Percentiles rank a stretch among this genome's conserved stretches.
Evolutionary conservation across 2,329 filamentous ascomycete genomes (phyloP).

Genomic region (Botrytis fragariae): DNA sequence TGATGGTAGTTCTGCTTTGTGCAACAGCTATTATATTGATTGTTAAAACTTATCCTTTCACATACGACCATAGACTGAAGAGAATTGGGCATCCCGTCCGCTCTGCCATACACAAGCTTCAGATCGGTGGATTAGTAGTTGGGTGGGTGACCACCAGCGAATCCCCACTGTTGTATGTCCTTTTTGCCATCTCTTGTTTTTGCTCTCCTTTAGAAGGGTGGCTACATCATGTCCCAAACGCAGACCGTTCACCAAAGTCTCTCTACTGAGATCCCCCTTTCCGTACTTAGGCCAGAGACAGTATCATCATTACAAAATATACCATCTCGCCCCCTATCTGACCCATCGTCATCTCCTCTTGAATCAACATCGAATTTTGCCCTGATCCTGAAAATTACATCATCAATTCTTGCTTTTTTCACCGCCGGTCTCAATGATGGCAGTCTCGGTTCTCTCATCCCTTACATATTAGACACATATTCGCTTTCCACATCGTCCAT

Average conservation of each 20-base stretch:
- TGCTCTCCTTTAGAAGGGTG: neutral
- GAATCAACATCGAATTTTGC: neutral
- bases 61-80: constrained; percentile 19
- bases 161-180: constrained; percentile 5
- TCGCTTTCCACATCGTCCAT: constrained; percentile 51
- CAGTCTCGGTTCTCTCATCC: constrained; percentile 60
- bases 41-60: rapidly evolving
- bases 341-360: neutral
- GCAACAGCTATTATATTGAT: neutral
- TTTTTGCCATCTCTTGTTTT: neutral
- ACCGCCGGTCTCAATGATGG: constrained; percentile 65
- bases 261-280: neutral
- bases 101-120: constrained; percentile 19
- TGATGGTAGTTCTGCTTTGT: neutral
- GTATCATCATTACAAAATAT: constrained; percentile 29
- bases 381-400: constrained; percentile 46
- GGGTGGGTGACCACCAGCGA: constrained; percentile 12
- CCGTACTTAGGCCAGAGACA: neutral
- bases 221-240: neutral
- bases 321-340: neutral
- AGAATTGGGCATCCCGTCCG: constrained; percentile 18
- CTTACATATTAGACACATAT: constrained; percentile 59
- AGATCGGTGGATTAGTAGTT: constrained; percentile 18
- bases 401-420: constrained; percentile 61
- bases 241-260: neutral